Evolutionary conservation across 2,329 filamentous ascomycete species (phyloP).

Genomic region (Monosporascus sp.): DNA sequence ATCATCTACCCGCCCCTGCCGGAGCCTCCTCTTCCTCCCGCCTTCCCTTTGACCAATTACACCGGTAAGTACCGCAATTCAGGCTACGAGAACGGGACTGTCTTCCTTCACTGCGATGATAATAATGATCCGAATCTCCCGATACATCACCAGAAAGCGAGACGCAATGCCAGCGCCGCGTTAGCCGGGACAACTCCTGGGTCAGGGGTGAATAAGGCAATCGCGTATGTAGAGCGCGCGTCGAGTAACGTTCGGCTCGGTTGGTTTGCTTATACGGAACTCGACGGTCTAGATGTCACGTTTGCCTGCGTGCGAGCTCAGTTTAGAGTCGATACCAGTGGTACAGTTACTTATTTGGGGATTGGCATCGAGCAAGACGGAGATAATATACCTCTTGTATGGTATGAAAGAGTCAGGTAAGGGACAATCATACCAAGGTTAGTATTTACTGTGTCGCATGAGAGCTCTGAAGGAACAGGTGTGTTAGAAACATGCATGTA

Average conservation of each 20-base stretch:
- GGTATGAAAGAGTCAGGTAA: slow-evolving; percentile 3
- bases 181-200: not conserved
- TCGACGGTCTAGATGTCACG: not conserved
- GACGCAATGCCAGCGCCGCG: not conserved
- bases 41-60: slow-evolving; percentile 4
- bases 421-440: not conserved
- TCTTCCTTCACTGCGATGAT: slow-evolving; percentile 2
- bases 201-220: not conserved
- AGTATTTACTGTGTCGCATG: no score
- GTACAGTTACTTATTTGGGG: slow-evolving; percentile 6
- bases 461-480: no score
- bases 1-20: slow-evolving; percentile 11
- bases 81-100: slow-evolving; percentile 7
- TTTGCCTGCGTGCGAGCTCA: slow-evolving; percentile 1
- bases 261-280: not conserved
- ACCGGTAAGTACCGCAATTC: slow-evolving; percentile 7
- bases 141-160: not conserved
- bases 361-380: slow-evolving; percentile 4
- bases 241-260: slow-evolving; percentile 5
- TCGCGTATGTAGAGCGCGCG: slow-evolving; percentile 1
- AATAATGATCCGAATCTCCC: no score
- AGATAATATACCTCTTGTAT: slow-evolving; percentile 6
- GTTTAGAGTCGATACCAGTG: slow-evolving; percentile 5
- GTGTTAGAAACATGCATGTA: no score
- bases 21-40: slow-evolving; percentile 4